Percentiles rank a stretch among this genome's conserved stretches.
phyloP scores from a whole-genome alignment of 2,329 filamentous ascomycete species.

The Leptosphaerulina australis region DNA sequence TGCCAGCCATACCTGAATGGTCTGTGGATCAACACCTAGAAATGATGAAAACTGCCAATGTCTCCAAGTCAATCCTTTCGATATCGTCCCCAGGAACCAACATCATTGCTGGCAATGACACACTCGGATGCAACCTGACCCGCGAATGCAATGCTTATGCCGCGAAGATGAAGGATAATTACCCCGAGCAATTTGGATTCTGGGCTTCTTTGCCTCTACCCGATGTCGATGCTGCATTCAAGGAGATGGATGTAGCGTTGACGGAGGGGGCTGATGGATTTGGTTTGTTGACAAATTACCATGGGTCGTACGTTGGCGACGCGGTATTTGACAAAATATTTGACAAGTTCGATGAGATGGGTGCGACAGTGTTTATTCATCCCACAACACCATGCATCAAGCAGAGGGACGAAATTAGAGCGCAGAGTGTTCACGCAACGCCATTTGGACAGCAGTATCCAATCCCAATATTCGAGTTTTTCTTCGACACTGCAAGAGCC shows the following conservation, averaged over 20 bases:
- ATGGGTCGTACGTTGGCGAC: conserved; percentile 61
- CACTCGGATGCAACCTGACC: conserved; percentile 47
- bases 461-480: conserved; percentile 57
- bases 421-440: conserved; percentile 36
- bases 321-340: conserved; percentile 55
- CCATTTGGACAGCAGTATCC: conserved; percentile 50
- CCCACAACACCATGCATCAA: conserved; percentile 58
- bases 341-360: conserved; percentile 54
- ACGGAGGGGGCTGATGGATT: conserved; percentile 59
- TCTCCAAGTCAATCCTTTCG: conserved; percentile 60
- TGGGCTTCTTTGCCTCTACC: conserved; percentile 62
- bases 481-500: conserved; percentile 60
- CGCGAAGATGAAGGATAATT: conserved; percentile 45
- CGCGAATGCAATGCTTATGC: conserved; percentile 52
- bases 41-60: conserved; percentile 58
- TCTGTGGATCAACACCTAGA: conserved; percentile 53
- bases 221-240: conserved; percentile 54
- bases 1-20: conserved; percentile 58
- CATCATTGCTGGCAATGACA: conserved; percentile 50
- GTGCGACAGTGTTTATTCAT: conserved; percentile 61
- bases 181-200: conserved; percentile 56
- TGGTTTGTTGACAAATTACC: conserved; percentile 59
- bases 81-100: conserved; percentile 61
- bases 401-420: conserved; percentile 19
- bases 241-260: conserved; percentile 55